phyloP scores from a whole-genome alignment of 2,329 filamentous ascomycete genomes.

The Geosmithia flava region DNA sequence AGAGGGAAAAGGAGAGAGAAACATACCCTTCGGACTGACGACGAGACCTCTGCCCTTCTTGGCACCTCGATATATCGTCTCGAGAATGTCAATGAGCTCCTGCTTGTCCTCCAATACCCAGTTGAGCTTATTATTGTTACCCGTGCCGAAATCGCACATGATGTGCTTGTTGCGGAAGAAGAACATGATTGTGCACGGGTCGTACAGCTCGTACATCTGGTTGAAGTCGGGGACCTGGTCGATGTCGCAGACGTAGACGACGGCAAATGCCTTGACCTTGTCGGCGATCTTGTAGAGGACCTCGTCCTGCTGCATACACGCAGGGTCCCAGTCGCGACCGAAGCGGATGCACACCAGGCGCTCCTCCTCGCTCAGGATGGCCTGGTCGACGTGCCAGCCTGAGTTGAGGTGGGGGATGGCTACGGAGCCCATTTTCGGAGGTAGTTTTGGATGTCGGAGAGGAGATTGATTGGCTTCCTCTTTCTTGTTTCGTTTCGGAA shows the following conservation, averaged over 20 bases:
- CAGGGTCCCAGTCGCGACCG: constrained; percentile 72
- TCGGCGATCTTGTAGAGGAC: constrained; percentile 91
- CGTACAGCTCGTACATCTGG: constrained; percentile 87
- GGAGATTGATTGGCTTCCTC: background rate
- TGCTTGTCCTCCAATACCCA: constrained; percentile 94
- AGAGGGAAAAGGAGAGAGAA: background rate
- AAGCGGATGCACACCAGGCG: constrained; percentile 90
- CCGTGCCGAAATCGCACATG: constrained; percentile 96
- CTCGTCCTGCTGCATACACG: constrained; percentile 71
- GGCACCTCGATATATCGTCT: constrained; percentile 95
- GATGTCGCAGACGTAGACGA: constrained; percentile 89
- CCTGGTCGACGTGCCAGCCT: constrained; percentile 97
- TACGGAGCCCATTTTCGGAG: constrained; percentile 56
- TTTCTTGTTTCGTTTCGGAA: no score
- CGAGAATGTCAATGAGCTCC: constrained; percentile 95
- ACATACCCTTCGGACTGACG: constrained; percentile 71
- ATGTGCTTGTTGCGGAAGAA: constrained; percentile 99
- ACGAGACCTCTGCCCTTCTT: constrained; percentile 97
- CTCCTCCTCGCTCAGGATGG: constrained; percentile 80
- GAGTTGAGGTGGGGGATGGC: constrained; percentile 83
- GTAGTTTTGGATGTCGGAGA: background rate
- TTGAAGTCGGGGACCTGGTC: constrained; percentile 89
- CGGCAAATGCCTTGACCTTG: constrained; percentile 83
- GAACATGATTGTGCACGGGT: constrained; percentile 90
- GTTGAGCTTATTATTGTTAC: constrained; percentile 98